Percentiles rank a stretch among this genome's conserved stretches.
Evolutionary conservation across 805 yeast genomes (phyloP).

Genomic region (Debaryomyces hansenii): DNA sequence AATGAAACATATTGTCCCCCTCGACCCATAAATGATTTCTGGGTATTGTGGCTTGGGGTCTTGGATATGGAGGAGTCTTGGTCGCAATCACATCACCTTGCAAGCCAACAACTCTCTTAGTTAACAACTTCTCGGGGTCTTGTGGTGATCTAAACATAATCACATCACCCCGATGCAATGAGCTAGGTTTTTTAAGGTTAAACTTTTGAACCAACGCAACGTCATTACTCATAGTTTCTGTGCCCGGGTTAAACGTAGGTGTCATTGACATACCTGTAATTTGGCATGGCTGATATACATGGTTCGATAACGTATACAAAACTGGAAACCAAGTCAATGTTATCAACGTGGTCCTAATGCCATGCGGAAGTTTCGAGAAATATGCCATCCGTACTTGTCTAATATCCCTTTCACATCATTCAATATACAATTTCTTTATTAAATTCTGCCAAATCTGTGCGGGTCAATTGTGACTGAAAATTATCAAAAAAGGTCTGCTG

Average conservation of each 20-base stretch:
- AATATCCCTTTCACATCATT: no score
- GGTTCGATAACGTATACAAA: conserved; percentile 62
- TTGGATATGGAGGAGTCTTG: conserved; percentile 62
- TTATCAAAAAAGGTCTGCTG: background rate
- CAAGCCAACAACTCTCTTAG: conserved; percentile 76
- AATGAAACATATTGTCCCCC: conserved; percentile 80
- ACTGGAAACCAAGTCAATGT: conserved; percentile 77
- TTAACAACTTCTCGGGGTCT: conserved; percentile 73
- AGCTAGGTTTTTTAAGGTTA: conserved; percentile 47
- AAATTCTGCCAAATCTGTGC: background rate
- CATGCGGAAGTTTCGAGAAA: conserved; percentile 6
- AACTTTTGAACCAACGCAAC: conserved; percentile 71
- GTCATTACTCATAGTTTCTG: conserved; percentile 46
- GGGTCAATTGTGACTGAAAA: background rate
- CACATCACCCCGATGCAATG: conserved; percentile 64
- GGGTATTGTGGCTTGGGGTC: conserved; percentile 61
- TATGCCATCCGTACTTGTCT: conserved; percentile 3
- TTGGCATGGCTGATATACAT: conserved; percentile 69
- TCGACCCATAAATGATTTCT: conserved; percentile 90
- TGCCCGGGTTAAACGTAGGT: conserved; percentile 80
- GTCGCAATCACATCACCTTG: conserved; percentile 71
- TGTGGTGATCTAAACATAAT: conserved; percentile 75
- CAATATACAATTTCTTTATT: no score
- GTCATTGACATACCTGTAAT: conserved; percentile 85
- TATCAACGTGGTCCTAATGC: conserved; percentile 23